Evolutionary conservation across 139 green algal species (phyloP).

Genomic region (Asterochloris erici): DNA sequence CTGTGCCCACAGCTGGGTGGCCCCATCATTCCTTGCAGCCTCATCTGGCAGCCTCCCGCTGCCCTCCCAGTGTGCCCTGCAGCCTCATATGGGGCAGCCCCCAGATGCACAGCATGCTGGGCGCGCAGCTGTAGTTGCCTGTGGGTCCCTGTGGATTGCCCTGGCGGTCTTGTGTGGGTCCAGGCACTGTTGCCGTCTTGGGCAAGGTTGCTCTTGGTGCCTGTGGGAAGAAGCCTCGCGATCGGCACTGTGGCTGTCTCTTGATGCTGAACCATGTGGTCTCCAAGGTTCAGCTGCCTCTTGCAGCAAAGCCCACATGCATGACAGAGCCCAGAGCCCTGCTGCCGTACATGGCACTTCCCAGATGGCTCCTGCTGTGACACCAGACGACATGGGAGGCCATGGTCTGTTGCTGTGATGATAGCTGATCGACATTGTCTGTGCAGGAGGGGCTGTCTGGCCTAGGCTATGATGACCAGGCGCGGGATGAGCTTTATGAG

Average conservation of each 20-base stretch:
- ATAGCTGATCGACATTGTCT: not conserved
- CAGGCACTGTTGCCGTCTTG: no score
- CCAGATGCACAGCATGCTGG: no score
- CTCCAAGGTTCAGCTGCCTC: not conserved
- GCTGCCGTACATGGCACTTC: not conserved
- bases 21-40: no score
- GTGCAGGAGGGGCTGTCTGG: slow-evolving; percentile 37
- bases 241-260: no score
- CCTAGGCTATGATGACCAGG: slow-evolving; percentile 40
- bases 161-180: no score
- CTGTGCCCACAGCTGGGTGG: not conserved
- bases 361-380: not conserved
- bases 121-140: no score
- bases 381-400: not conserved
- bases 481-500: slow-evolving; percentile 65
- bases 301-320: not conserved
- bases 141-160: no score
- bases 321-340: not conserved
- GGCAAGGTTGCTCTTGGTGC: no score
- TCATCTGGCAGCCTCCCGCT: no score
- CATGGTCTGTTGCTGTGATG: not conserved
- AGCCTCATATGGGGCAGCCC: no score
- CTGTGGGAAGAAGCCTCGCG: no score
- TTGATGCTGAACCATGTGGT: not conserved
- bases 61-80: no score